Base-by-base conservation (phyloP, 768 basidiomycete genomes). In the Boletus insuetus region DNA sequence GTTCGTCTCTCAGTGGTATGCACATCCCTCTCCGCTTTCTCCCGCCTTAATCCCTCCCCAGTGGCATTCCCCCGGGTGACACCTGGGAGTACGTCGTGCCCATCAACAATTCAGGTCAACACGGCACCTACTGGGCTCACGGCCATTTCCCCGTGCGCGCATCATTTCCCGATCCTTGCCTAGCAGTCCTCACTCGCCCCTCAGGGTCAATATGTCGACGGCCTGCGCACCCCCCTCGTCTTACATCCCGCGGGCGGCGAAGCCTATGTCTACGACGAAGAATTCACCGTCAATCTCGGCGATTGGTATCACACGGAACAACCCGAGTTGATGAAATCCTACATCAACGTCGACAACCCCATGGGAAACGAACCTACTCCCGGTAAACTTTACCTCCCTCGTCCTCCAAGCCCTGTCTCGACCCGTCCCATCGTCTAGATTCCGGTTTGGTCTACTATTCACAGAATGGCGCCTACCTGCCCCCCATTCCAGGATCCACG, bases 251-350 rank as follows among this genome's bases (percentile, higher is more conserved):
- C 77, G 2, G 76, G 74, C 50, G 29, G 29, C 29, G 87, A 89
- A 71, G 78, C 74, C 19, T 81, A 92, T 69, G 71, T 58, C 11
- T 98, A 97, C 70, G 94, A 98, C 69, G 91, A 87, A 26, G 96
- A 98, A 61, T 94, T 83, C 73, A 95, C 90, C 19, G 76, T 98
- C 59, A 67, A 94, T 55, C 75, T 98, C 1, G 82, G 85, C 6
- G 95, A 98, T 69, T 98, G 96, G 95, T 98, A 98, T 66, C 93
- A 97, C 66, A 68, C 85, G 7, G 77, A 91, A 67, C 89, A 93
- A 56, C 45, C 72, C 1, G 75, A 70, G 10, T 80, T 96, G 34
- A 47, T 90, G 49, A 69, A 83, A 24, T 69, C 81, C 34, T 95
- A 92, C 71, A 73, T 94, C 67, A 86, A 71, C 65, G 77, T 84